Evolutionary conservation across 495 filamentous ascomycete genomes (phyloP).

Genomic region (Cairneyella variabilis): DNA sequence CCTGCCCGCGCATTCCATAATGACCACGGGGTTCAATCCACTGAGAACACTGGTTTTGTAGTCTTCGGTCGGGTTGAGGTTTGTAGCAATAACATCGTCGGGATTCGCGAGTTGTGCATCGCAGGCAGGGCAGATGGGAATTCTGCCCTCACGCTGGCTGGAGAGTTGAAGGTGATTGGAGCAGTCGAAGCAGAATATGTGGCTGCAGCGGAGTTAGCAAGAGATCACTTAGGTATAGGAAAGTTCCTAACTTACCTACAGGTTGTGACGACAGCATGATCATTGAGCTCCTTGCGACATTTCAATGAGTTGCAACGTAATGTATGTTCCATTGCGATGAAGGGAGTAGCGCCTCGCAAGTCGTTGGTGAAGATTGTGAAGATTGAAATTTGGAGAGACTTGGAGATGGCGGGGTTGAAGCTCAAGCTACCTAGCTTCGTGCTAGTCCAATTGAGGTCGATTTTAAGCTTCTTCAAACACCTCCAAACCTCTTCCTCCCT

Average conservation of each 20-base stretch:
- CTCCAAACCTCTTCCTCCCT: neutral
- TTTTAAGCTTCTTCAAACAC: neutral
- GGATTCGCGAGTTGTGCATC: constrained; percentile 61
- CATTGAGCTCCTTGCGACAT: constrained; percentile 68
- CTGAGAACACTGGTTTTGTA: constrained; percentile 90
- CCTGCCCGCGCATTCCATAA: constrained; percentile 87
- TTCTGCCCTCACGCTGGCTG: constrained; percentile 44
- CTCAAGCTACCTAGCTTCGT: too few relatives aligned
- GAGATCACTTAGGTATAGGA: neutral
- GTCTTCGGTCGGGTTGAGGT: constrained; percentile 83
- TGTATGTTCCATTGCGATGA: constrained; percentile 58
- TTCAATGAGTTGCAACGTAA: constrained; percentile 80
- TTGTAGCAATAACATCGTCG: constrained; percentile 73
- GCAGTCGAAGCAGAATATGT: constrained; percentile 82
- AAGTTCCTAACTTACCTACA: constrained; percentile 60
- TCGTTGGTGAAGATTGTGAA: neutral
- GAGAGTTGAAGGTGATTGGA: constrained; percentile 65
- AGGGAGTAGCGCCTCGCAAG: neutral
- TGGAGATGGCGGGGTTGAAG: neutral
- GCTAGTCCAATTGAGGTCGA: too few relatives aligned
- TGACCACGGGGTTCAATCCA: constrained; percentile 75
- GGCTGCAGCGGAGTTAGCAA: constrained; percentile 44
- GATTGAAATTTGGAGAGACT: neutral
- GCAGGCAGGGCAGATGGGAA: constrained; percentile 79
- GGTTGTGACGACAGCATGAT: constrained; percentile 82